A percentile compares a stretch with the other conserved stretches of the same genome.
These are phyloP conservation scores for Talaromyces sp. DNA, from an alignment of 2,329 filamentous ascomycete genomes.

Conservation along the genomic window DNA sequence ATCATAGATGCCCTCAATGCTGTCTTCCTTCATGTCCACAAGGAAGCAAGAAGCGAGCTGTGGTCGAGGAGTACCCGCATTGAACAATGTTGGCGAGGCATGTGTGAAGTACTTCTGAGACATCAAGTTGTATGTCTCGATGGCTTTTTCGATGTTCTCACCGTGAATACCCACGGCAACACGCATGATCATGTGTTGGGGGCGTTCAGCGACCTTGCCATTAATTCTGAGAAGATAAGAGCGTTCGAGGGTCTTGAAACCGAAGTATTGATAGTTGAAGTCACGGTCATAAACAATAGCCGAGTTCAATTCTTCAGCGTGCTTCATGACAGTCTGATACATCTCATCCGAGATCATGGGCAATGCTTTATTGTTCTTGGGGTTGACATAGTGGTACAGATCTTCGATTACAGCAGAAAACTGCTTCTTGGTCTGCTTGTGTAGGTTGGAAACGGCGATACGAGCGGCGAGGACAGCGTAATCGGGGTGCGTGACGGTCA, in stretches of 20 bases:
- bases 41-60: conserved; percentile 98
- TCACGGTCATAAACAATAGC: conserved; percentile 99
- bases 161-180: conserved; percentile 96
- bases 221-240: conserved; percentile 95
- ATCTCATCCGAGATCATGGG: conserved; percentile 94
- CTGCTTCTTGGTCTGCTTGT: conserved; percentile 99
- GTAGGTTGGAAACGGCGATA: conserved; percentile 97
- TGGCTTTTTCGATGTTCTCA: conserved; percentile 86
- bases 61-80: conserved; percentile 88
- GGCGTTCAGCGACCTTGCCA: conserved; percentile 93
- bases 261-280: conserved; percentile 99
- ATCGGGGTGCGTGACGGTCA: conserved; percentile 98
- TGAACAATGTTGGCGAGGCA: conserved; percentile 96
- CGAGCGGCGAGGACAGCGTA: conserved; percentile 97
- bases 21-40: conserved; percentile 99
- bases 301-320: conserved; percentile 95
- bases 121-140: conserved; percentile 99
- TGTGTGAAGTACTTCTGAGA: conserved; percentile 98
- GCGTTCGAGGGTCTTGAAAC: conserved; percentile 97
- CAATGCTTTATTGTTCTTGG: conserved; percentile 75
- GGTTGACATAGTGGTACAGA: conserved; percentile 93
- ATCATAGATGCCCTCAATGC: conserved; percentile 98
- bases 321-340: conserved; percentile 90
- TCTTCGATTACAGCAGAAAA: conserved; percentile 95
- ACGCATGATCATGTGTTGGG: conserved; percentile 99